Evolutionary conservation across 2,329 filamentous ascomycete species (phyloP), one percentile per base, ranked within the genome.

Genomic region (Claviceps sp.): DNA sequence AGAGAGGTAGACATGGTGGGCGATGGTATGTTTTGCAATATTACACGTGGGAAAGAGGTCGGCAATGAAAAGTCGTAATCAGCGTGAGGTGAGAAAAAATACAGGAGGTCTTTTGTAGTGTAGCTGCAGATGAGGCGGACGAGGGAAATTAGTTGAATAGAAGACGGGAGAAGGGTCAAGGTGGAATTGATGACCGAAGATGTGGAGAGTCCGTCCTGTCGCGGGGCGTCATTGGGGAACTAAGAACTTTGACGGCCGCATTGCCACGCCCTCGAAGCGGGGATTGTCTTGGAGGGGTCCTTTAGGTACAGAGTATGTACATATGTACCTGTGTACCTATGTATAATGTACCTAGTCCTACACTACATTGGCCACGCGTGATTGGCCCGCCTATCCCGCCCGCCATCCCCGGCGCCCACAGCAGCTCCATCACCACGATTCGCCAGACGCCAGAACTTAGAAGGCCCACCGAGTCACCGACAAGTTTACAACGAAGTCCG

Each of bases 1-100:
- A 98, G 86, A 72, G 90, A 88, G 72, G 76, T 85, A 72, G 88
- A 73, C 90, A 96, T 96, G 59, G 50, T 66, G 57, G 38, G 2
- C 44, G 26, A 46, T 20, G 11, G 8, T 17, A 34, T 34, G 29
- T 34, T 34, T 34, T 11, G 29, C 29, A 34, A 34, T 34, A 34
- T 34, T 34, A 4, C 29, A 11, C 3, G 4, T 34, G 4, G 2
- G 9, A 14, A 42, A 42, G 40, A 13, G 1, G 4, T 42, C 17
- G 40, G 13, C 4, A 20, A 42, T 20, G 29, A 9, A 4, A 4
- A 34, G 4, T 9, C 9, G 29, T 11, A 9, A 4, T 34, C 9
- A 42, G 14, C 40, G 40, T 17, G 4, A 22, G 13, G 40, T 17
- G 4, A 22, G 13, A 42, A 20, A 8, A 13, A 5, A 20, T 20